Evolutionary conservation across 176 grass and related monocot species (phyloP).

Genomic region (Musa troglodytarum): DNA sequence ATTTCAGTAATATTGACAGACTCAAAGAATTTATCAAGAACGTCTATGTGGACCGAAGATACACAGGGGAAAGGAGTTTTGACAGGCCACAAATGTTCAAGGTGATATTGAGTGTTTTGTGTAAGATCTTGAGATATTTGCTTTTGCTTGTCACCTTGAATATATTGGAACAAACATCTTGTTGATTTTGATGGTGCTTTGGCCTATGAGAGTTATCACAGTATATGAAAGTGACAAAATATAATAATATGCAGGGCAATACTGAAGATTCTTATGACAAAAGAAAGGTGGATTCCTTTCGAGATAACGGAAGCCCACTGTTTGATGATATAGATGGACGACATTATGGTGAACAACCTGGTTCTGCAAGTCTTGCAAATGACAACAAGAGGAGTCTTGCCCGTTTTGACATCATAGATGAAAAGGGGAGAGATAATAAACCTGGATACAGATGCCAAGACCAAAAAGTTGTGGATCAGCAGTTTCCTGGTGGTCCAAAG

Average conservation of each 20-base stretch:
- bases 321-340: conserved; percentile 15
- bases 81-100: conserved; percentile 32
- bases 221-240: background rate
- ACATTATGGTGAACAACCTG: conserved; percentile 4
- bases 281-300: background rate
- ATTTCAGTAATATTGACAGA: conserved; percentile 40
- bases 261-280: conserved; percentile 29
- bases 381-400: conserved; percentile 10
- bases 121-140: conserved; percentile 7
- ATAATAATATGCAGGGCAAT: conserved; percentile 27
- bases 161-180: background rate
- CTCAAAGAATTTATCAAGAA: conserved; percentile 57
- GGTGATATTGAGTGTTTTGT: conserved; percentile 27
- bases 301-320: conserved; percentile 23
- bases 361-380: conserved; percentile 14
- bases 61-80: conserved; percentile 28
- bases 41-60: conserved; percentile 55
- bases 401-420: background rate
- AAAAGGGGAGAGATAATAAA: conserved; percentile 14
- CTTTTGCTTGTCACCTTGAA: background rate
- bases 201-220: no score
- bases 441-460: background rate
- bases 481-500: background rate
- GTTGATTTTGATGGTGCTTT: background rate
- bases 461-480: background rate